These are phyloP conservation scores for Diaporthe australafricana DNA, from an alignment of 2,329 filamentous ascomycete genomes.

Conservation along the genomic window DNA sequence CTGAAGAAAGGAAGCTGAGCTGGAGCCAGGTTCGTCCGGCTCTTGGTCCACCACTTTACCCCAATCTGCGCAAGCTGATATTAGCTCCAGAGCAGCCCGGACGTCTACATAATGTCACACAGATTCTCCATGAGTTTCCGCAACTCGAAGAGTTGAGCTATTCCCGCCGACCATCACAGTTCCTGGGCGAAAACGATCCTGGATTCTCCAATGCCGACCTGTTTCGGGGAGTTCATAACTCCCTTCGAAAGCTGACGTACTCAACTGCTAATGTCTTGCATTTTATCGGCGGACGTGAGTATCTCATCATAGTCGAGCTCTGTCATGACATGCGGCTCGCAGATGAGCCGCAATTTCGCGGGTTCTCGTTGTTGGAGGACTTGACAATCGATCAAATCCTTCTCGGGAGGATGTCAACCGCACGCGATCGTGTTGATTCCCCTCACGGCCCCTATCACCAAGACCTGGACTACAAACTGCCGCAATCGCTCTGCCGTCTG, in stretches of 20 bases:
- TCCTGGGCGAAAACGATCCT: background rate
- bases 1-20: too few species aligned
- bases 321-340: background rate
- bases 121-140: background rate
- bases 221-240: background rate
- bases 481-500: background rate
- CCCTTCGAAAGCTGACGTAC: background rate
- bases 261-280: too few species aligned
- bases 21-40: background rate
- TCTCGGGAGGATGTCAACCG: background rate
- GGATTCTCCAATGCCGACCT: background rate
- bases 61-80: background rate
- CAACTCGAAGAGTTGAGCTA: background rate
- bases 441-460: background rate
- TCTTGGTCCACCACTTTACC: background rate
- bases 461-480: background rate
- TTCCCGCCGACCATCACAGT: background rate
- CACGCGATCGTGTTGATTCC: background rate
- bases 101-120: background rate
- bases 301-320: too few species aligned
- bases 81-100: background rate
- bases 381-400: background rate
- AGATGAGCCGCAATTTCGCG: background rate
- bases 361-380: background rate
- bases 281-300: too few species aligned